Conservation (phyloP, 768 basidiomycete genomes). For the Infundibulicybe gibba region DNA sequence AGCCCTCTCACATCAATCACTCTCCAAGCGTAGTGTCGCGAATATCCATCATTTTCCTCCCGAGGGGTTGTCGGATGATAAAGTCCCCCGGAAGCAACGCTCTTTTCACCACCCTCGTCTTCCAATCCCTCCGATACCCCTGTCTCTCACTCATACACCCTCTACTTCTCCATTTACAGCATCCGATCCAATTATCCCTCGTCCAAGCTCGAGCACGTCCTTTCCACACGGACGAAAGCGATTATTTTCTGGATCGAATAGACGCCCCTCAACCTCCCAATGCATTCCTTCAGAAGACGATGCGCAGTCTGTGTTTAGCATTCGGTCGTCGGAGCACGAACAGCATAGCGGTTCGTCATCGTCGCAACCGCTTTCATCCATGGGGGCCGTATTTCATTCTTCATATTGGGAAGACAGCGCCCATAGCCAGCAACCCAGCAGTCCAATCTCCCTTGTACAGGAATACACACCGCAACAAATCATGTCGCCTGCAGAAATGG, state of each 20-base stretch:
- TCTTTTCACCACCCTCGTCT: slow-evolving; percentile 60
- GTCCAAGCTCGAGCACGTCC: background rate
- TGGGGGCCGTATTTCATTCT: slow-evolving; percentile 10
- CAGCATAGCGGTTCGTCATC: slow-evolving; percentile 15
- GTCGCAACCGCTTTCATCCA: slow-evolving; percentile 18
- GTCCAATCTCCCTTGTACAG: slow-evolving; percentile 23
- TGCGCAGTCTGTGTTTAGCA: slow-evolving; percentile 49
- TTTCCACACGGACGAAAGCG: slow-evolving; percentile 40
- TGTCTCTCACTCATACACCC: slow-evolving; percentile 29
- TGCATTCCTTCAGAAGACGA: slow-evolving; percentile 46
- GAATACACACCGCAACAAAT: slow-evolving; percentile 65
- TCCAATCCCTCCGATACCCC: slow-evolving; percentile 49
- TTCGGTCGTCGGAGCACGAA: slow-evolving; percentile 38
- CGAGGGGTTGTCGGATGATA: slow-evolving; percentile 23
- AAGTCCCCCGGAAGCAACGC: slow-evolving; percentile 48
- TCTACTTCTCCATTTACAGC: slow-evolving; percentile 22
- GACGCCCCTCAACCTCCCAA: slow-evolving; percentile 51
- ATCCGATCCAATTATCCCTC: slow-evolving; percentile 12
- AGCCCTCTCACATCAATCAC: slow-evolving; percentile 53
- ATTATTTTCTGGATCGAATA: slow-evolving; percentile 57
- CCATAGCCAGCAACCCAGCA: slow-evolving; percentile 30
- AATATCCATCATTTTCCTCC: slow-evolving; percentile 20
- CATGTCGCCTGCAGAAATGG: slow-evolving; percentile 64
- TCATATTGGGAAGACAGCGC: slow-evolving; percentile 50
- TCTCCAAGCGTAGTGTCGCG: slow-evolving; percentile 32